Conservation (phyloP, 805 yeast species). For the Wickerhamomyces pijperi region DNA sequence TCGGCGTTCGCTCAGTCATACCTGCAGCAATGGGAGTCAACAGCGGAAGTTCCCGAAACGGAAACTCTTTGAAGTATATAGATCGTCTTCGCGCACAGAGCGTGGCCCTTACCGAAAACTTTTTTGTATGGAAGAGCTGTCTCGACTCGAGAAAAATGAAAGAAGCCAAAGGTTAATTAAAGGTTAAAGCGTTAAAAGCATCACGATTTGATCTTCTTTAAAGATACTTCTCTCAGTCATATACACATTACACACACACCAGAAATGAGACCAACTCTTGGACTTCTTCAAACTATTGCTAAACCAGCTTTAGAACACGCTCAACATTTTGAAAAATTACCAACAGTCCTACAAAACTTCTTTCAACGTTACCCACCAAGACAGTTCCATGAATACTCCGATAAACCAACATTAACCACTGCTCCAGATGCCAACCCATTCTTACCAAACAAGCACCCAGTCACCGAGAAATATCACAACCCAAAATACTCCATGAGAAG, state of each 20-base stretch:
- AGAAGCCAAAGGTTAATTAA: not conserved
- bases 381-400: constrained; percentile 58
- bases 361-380: constrained; percentile 79
- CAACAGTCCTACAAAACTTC: constrained; percentile 57
- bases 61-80: not conserved
- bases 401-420: constrained; percentile 49
- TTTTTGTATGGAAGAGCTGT: no score
- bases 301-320: constrained; percentile 26
- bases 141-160: not conserved
- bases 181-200: not conserved
- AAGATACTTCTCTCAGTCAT: not conserved
- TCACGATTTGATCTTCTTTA: no score
- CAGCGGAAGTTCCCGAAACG: not conserved
- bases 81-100: not conserved
- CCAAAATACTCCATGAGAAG: constrained; percentile 74
- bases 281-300: constrained; percentile 5
- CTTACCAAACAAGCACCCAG: constrained; percentile 72
- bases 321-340: constrained; percentile 45
- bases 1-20: not conserved
- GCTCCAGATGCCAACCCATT: constrained; percentile 80
- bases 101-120: not conserved
- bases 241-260: not conserved
- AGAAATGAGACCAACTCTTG: constrained; percentile 18
- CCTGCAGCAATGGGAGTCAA: not conserved
- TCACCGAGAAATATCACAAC: constrained; percentile 65